These are phyloP conservation scores for Seiridium unicorne DNA, from an alignment of 2,329 filamentous ascomycete species.

Conservation along the genomic window DNA sequence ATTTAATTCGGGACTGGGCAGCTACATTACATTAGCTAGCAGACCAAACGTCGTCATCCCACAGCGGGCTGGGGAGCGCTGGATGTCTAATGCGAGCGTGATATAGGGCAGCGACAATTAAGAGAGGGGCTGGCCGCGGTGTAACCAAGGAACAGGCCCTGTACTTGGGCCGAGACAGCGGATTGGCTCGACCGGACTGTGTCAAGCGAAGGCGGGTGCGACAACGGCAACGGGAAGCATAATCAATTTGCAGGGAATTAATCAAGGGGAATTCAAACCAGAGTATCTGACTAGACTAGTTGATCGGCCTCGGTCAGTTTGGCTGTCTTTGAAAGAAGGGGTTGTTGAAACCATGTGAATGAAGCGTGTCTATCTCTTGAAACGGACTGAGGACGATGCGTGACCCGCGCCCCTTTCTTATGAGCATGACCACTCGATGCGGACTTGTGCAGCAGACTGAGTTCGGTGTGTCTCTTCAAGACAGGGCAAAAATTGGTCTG, in stretches of 20 bases:
- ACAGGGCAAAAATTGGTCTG: neutral
- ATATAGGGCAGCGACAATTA: conserved; percentile 10
- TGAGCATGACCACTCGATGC: conserved; percentile 3
- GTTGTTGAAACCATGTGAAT: neutral
- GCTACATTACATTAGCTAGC: conserved; percentile 4
- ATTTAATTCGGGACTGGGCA: conserved; percentile 14
- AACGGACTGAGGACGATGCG: neutral
- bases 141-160: conserved; percentile 7
- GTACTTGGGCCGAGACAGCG: neutral
- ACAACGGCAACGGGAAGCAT: neutral
- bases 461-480: neutral
- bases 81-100: neutral
- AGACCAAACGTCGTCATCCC: conserved; percentile 27
- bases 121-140: conserved; percentile 6
- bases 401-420: neutral
- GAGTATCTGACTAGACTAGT: no score
- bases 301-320: no score
- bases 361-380: neutral
- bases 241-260: no score
- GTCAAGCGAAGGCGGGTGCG: neutral
- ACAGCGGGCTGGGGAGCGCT: conserved; percentile 15
- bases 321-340: no score
- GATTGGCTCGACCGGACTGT: neutral
- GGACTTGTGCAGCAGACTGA: conserved; percentile 9
- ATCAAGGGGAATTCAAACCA: no score